phyloP scores from a whole-genome alignment of 2,329 filamentous ascomycete species.

The Colletotrichum cordylinicola region DNA sequence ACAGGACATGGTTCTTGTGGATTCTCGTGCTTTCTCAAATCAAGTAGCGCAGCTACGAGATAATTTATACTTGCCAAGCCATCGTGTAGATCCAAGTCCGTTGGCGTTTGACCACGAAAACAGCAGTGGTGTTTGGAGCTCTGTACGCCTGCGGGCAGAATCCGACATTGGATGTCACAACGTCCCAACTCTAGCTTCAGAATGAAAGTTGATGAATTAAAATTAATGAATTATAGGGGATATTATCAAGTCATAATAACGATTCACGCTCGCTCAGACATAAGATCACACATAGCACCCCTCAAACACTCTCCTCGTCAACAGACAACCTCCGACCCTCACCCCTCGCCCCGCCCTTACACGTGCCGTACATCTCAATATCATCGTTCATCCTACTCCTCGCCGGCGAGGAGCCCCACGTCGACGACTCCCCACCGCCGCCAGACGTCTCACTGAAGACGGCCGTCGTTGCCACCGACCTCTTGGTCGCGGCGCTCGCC shows the following conservation, averaged over 20 bases:
- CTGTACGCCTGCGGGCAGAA: rapidly evolving
- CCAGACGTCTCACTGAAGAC: not conserved
- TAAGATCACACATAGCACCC: rapidly evolving
- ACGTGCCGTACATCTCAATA: not conserved
- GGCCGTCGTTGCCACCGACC: not conserved
- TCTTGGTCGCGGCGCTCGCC: not conserved
- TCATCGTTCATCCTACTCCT: not conserved
- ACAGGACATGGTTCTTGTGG: too few relatives aligned
- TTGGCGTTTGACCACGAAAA: rapidly evolving
- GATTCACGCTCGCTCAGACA: not conserved
- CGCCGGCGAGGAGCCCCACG: not conserved
- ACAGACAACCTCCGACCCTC: not conserved
- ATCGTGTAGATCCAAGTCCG: rapidly evolving
- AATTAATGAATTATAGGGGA: not conserved
- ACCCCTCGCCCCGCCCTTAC: not conserved
- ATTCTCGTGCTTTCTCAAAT: rapidly evolving
- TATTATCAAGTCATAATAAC: not conserved
- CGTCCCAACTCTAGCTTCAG: not conserved
- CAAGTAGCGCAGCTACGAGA: not conserved
- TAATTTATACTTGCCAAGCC: rapidly evolving
- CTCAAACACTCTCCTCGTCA: not conserved
- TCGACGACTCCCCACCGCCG: not conserved
- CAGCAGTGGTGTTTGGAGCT: not conserved
- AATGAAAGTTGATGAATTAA: not conserved
- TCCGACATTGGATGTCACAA: rapidly evolving